Conservation (phyloP, 139 green algal species). For the Chlorella ohadii region DNA sequence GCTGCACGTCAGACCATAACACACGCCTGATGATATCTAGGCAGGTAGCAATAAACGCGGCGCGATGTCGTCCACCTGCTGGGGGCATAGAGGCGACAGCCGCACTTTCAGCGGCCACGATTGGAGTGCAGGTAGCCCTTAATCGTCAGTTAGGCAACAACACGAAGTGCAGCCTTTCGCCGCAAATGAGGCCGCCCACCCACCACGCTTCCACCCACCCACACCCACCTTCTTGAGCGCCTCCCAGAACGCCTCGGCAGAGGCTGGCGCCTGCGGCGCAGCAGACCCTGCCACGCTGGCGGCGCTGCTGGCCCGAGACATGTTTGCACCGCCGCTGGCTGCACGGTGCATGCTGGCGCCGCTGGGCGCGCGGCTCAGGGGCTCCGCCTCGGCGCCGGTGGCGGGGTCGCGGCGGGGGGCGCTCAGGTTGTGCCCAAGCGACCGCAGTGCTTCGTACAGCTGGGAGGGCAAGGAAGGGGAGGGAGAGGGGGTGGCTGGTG, state of each 20-base stretch:
- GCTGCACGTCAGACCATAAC: too few species aligned
- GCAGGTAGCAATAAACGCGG: too few species aligned
- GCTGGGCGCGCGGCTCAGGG: not conserved
- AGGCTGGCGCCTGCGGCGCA: not conserved
- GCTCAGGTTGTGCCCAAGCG: constrained; percentile 5
- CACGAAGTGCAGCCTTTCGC: too few species aligned
- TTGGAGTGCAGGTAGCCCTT: too few species aligned
- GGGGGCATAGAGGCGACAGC: too few species aligned
- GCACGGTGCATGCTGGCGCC: not conserved
- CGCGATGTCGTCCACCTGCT: constrained; percentile 35
- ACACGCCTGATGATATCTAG: too few species aligned
- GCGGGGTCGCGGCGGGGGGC: constrained; percentile 1
- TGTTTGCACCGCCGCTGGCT: not conserved
- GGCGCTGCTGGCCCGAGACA: constrained; percentile 9
- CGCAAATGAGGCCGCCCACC: too few species aligned
- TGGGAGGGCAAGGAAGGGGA: not conserved
- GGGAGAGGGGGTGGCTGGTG: not conserved
- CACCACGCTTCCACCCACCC: not conserved
- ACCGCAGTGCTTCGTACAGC: constrained; percentile 24
- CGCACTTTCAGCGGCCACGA: too few species aligned
- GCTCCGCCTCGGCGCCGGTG: not conserved
- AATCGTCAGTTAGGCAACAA: too few species aligned
- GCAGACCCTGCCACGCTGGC: too few species aligned
- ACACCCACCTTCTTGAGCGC: constrained; percentile 16
- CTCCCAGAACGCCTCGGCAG: constrained; percentile 11